These are phyloP conservation scores for Hygrocybe coccinea DNA, from an alignment of 768 basidiomycete genomes.

Conservation along the genomic window DNA sequence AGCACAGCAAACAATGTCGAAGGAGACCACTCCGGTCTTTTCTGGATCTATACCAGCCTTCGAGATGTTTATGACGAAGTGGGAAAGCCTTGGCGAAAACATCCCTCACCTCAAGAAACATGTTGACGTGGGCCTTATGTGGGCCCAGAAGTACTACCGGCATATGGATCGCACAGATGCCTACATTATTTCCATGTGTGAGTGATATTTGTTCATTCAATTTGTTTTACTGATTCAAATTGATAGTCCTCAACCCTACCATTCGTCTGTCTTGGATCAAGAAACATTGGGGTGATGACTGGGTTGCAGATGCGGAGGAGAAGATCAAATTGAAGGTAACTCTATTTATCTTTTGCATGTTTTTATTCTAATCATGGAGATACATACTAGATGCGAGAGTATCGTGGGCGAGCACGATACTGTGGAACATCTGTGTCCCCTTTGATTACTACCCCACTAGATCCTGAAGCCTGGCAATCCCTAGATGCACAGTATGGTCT, in stretches of 20 bases:
- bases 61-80: constrained; percentile 15
- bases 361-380: background rate
- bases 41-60: constrained; percentile 17
- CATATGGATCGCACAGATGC: constrained; percentile 9
- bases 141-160: constrained; percentile 7
- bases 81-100: constrained; percentile 8
- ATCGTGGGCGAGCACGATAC: background rate
- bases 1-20: constrained; percentile 15
- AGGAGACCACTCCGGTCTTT: constrained; percentile 16
- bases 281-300: constrained; percentile 14
- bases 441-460: background rate
- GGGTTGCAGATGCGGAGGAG: constrained; percentile 7
- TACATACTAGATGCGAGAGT: background rate
- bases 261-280: constrained; percentile 15
- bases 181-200: constrained; percentile 12
- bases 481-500: background rate
- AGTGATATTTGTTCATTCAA: background rate
- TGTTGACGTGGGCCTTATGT: background rate
- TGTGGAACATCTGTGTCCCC: no score
- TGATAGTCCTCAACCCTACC: constrained; percentile 15
- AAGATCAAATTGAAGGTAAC: constrained; percentile 12
- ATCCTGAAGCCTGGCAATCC: background rate
- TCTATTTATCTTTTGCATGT: background rate
- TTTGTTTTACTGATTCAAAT: background rate
- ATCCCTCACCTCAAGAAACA: background rate